Percentiles rank a stretch among this genome's conserved stretches.
These are phyloP conservation scores for Ophiostoma populinum DNA, from an alignment of 2,329 filamentous ascomycete species.

Conservation along the genomic window DNA sequence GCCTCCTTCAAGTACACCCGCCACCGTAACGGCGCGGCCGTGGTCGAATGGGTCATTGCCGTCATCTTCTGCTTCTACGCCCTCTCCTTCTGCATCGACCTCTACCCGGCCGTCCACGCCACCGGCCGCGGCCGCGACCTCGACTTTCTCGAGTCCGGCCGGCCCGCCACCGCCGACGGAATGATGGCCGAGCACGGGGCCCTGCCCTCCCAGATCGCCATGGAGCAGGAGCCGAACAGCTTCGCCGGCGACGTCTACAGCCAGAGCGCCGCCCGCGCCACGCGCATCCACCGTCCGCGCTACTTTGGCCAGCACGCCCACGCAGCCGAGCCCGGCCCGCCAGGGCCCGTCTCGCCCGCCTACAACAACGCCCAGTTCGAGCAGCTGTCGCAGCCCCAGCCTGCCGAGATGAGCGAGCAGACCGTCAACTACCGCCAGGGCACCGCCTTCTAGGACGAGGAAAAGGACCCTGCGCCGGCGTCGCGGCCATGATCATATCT, in stretches of 20 bases:
- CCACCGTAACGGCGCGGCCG: conserved; percentile 48
- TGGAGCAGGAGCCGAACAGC: not conserved
- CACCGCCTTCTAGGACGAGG: no score
- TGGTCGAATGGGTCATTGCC: conserved; percentile 65
- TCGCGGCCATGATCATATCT: no score
- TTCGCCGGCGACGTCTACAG: conserved; percentile 5
- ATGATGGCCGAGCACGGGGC: no score
- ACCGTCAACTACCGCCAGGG: no score
- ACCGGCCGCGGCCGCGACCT: conserved; percentile 20
- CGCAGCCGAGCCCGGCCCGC: no score
- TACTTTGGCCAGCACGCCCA: not conserved
- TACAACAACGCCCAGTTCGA: no score
- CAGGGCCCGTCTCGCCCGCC: no score
- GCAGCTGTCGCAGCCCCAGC: no score
- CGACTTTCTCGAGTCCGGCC: not conserved
- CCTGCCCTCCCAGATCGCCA: no score
- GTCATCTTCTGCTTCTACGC: conserved; percentile 81
- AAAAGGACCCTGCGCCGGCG: no score
- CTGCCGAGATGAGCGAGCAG: no score
- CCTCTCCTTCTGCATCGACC: conserved; percentile 72
- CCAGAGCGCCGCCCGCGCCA: conserved; percentile 10
- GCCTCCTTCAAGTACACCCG: conserved; percentile 32
- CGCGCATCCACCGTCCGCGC: conserved; percentile 3
- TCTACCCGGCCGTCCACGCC: conserved; percentile 58
- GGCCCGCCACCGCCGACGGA: not conserved